These are phyloP conservation scores for Apiotrichum gracile DNA, from an alignment of 1,284 basidiomycete genomes.

Conservation along the genomic window DNA sequence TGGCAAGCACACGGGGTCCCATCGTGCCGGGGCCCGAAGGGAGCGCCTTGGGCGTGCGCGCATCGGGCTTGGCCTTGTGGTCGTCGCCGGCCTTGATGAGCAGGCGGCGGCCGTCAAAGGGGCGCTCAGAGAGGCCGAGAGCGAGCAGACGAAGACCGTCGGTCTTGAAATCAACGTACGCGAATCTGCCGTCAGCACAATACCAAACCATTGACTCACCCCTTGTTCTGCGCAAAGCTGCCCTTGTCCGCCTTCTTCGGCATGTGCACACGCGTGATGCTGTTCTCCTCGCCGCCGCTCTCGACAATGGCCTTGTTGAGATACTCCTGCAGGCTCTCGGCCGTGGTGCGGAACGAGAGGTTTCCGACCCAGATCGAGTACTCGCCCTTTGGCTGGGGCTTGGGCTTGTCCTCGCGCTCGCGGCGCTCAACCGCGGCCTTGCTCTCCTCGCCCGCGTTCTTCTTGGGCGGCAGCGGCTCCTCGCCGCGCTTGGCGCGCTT, in stretches of 20 bases:
- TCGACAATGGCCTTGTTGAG: conserved; percentile 59
- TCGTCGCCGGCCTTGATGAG: conserved; percentile 90
- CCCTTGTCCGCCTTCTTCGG: conserved; percentile 47
- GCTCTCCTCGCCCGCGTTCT: conserved; percentile 13
- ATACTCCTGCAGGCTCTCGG: conserved; percentile 63
- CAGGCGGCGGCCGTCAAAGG: conserved; percentile 75
- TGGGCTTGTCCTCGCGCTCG: conserved; percentile 49
- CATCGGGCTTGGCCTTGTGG: conserved; percentile 47
- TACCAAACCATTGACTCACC: conserved; percentile 35
- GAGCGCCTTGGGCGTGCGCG: conserved; percentile 51
- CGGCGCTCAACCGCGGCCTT: conserved; percentile 1
- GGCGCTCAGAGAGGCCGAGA: conserved; percentile 72
- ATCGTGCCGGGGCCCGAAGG: conserved; percentile 23
- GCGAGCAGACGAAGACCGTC: conserved; percentile 67
- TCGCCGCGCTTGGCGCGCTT: conserved; percentile 35
- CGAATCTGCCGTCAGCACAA: conserved; percentile 59
- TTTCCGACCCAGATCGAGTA: conserved; percentile 90
- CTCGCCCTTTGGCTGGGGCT: conserved; percentile 56
- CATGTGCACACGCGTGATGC: conserved; percentile 53
- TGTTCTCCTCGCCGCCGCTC: conserved; percentile 29
- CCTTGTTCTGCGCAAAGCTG: conserved; percentile 50
- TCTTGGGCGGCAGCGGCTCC: conserved; percentile 14
- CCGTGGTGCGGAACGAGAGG: conserved; percentile 80
- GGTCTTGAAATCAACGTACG: conserved; percentile 88
- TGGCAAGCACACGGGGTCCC: conserved; percentile 26